Percentiles rank a stretch among this genome's conserved stretches.
phyloP scores from a whole-genome alignment of 179 eudicot genomes.

The Actinidia chinensis region DNA sequence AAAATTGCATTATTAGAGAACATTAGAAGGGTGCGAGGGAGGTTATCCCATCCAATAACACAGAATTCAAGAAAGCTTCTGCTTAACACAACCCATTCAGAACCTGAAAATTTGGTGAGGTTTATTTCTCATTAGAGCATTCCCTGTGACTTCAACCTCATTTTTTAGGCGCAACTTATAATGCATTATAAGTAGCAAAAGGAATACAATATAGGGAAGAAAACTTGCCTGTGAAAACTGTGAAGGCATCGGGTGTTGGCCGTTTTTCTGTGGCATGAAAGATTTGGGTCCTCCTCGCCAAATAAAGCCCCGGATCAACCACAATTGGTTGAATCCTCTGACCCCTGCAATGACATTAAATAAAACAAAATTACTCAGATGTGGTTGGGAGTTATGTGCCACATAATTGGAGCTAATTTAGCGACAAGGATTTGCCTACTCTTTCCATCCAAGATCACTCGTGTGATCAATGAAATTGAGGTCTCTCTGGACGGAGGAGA shows the following conservation, averaged over 20 bases:
- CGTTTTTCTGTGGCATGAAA: constrained; percentile 80
- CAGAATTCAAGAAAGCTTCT: constrained; percentile 72
- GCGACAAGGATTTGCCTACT: constrained; percentile 51
- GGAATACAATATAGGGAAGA: not conserved
- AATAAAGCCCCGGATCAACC: constrained; percentile 86
- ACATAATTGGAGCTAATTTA: constrained; percentile 6
- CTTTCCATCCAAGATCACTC: constrained; percentile 92
- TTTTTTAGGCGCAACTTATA: not conserved
- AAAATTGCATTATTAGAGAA: constrained; percentile 66
- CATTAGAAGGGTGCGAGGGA: constrained; percentile 85
- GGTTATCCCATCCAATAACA: constrained; percentile 89
- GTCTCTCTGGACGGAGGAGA: constrained; percentile 69
- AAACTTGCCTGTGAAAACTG: constrained; percentile 73
- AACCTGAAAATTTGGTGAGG: constrained; percentile 49
- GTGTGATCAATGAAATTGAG: constrained; percentile 89
- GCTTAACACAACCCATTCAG: constrained; percentile 84
- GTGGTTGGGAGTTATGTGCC: not conserved
- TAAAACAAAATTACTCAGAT: constrained; percentile 4
- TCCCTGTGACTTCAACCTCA: not conserved
- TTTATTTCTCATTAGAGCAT: not conserved
- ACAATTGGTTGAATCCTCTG: constrained; percentile 75
- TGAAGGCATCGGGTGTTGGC: constrained; percentile 74
- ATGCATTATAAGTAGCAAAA: not conserved
- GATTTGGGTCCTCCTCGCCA: constrained; percentile 73
- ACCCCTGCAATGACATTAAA: constrained; percentile 36